Base-by-base conservation (phyloP, 2,329 filamentous ascomycete species). In the Monilinia fructicola region DNA sequence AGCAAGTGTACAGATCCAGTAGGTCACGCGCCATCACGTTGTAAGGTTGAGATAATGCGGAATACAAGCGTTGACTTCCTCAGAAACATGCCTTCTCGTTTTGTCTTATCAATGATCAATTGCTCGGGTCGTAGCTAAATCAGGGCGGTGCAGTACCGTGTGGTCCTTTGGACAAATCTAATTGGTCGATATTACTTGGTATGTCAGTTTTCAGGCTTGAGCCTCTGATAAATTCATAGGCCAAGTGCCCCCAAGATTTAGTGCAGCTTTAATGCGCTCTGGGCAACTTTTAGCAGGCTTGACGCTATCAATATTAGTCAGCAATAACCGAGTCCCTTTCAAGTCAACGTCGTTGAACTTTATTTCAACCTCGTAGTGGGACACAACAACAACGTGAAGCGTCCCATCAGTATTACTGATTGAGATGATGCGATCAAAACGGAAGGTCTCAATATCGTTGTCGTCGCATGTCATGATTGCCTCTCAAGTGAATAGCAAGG, bases 401-500 rank as follows among this genome's bases (percentile, higher is more conserved):
- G 16, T 11, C 28, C 18, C 31, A 38, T 18, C 9, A 23, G 23
- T 16, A 12, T 50, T 31, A 16, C 31, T 60, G 1, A 38, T 1
- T 60, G 44, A 21, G 4, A 18, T 54, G 7, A 23, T 23, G 3
- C 21, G 0, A 9, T 60, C 12, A 46, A 21, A 52, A 38, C 6
- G 7, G 3, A 14, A 14, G 21, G 21, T 50, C 28, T 59, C 14
- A 5, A 48, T 60, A 5, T 50, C 21, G 4, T 50, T 48, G 11
- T 21, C n/a, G 14, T 48, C 4, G 28, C 1, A 18, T 23, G 26
- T 62, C 54, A n/a, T 11, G 14, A 63, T 63, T n/a, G 16, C 38
- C n/a, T 54, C 28, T 63, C 60, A 28, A 50, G 58, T 60, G 44
- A 60, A 23, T 60, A 28, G 28, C 44, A 38, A 23, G 44, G n/a